Conservation (phyloP, 2,329 filamentous ascomycete species). For the Colletotrichum nymphaeae region DNA sequence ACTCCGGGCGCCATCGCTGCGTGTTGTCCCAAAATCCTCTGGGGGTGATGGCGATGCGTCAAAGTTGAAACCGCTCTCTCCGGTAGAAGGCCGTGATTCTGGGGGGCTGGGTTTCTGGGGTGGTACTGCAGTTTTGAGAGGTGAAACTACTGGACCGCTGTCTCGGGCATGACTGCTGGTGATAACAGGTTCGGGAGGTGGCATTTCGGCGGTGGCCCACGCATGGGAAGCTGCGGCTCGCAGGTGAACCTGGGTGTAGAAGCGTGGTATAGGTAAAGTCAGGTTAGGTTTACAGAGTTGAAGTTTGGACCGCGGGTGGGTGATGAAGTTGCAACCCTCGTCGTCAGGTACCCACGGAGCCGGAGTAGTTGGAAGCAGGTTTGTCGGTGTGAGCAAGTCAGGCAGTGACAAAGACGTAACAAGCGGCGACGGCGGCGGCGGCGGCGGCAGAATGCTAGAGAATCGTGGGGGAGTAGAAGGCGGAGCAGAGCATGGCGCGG, state of each 20-base stretch:
- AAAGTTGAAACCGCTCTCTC: conserved; percentile 25
- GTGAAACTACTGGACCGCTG: conserved; percentile 10
- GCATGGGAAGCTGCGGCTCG: conserved; percentile 32
- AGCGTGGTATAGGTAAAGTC: neutral
- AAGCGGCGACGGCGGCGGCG: neutral
- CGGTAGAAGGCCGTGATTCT: conserved; percentile 2
- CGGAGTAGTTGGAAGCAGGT: neutral
- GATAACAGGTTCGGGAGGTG: conserved; percentile 20
- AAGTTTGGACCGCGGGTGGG: neutral
- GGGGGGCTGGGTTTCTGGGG: neutral
- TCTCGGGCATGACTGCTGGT: conserved; percentile 12
- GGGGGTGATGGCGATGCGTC: neutral
- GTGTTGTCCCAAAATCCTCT: neutral
- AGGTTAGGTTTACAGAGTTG: neutral
- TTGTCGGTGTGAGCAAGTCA: neutral
- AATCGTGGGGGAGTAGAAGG: conserved; percentile 20
- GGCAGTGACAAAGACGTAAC: neutral
- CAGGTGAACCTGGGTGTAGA: neutral
- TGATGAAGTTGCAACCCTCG: neutral
- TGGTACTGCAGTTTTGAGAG: neutral
- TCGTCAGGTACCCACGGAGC: neutral
- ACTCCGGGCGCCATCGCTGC: conserved; percentile 16
- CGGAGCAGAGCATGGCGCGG: conserved; percentile 29
- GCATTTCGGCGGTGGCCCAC: conserved; percentile 29
- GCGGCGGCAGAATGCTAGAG: conserved; percentile 21